These are phyloP conservation scores for Synchytrium microbalum DNA, from an alignment of 371 early-diverging fungal genomes.

Conservation along the genomic window DNA sequence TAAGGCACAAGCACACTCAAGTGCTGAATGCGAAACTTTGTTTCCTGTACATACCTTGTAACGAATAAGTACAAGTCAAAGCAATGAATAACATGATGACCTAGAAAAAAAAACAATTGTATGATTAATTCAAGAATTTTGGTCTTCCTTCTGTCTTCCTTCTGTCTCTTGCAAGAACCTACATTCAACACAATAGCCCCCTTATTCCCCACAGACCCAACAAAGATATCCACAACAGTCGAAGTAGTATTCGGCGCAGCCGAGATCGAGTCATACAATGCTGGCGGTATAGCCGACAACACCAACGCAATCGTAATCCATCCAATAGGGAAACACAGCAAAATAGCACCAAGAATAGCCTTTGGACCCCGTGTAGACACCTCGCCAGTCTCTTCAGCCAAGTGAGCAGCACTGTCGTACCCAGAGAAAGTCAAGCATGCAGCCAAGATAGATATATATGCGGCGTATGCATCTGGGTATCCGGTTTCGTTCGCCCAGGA, in stretches of 20 bases:
- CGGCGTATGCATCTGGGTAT: background rate
- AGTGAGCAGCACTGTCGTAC: background rate
- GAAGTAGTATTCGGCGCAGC: background rate
- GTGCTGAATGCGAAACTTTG: background rate
- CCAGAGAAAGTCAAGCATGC: background rate
- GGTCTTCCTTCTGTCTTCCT: too few relatives aligned
- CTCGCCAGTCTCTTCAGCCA: background rate
- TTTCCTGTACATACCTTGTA: background rate
- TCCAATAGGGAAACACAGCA: background rate
- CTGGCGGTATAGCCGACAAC: background rate
- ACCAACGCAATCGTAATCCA: background rate
- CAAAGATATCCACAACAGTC: background rate
- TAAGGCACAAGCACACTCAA: too few relatives aligned
- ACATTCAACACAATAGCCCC: background rate
- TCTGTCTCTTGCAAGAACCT: too few relatives aligned
- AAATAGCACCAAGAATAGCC: background rate
- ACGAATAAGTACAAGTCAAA: background rate
- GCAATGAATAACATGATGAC: background rate
- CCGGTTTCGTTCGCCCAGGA: background rate
- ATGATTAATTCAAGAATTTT: too few relatives aligned
- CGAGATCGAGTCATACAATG: background rate
- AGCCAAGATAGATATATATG: background rate
- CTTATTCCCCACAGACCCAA: background rate
- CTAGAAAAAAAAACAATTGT: too few relatives aligned
- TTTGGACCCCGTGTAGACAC: background rate